Base-by-base conservation (phyloP, 805 yeast species). In the Hanseniaspora vineae region DNA sequence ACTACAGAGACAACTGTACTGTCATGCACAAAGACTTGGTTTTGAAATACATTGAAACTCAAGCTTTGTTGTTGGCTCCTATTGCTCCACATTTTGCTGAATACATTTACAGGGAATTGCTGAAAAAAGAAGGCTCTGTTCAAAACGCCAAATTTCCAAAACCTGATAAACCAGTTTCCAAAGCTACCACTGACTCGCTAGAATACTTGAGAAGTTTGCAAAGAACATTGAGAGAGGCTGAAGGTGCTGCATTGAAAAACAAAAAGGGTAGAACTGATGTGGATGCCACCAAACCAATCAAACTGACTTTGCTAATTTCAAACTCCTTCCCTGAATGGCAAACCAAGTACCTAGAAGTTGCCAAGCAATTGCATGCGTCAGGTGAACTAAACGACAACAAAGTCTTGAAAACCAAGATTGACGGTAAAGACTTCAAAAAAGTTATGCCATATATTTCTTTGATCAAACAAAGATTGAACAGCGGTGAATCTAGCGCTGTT, bases 81-180 rank as follows among this genome's bases (percentile, higher is more conserved):
- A 72, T 92, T 57, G 94, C 97, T 42, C 97, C 98, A 44, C 98
- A 92, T 67, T 88, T 90, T 65, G 80, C 92, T 54, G 98, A 92
- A 57, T 86, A 78, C 69, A 71, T 90, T 49, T 87, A 85, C 76
- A 77, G 83, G 61, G 97, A 90, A 55, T 72, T 88, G 42, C 71
- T 92, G 53, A 78, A 80, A 42, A 75, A 82, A 55, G 63, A 68
- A 43, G 73, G 72, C 2, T 73, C 94, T 42, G 80, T 86, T 42
- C 94, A 89, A 65, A 70, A 69, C 52, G 84, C 90, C 20, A 60
- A 54, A 50, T 92, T 90, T 83, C 97, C 98, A 54, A 72, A 78
- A 62, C 78, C 82, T n/a, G 59, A 75, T 17, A 71, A 73, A 54
- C 83, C 87, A 39, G 74, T 83, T 51, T 81, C 85, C 49, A 69